These are phyloP conservation scores for Fusarium sp. DNA, from an alignment of 2,329 filamentous ascomycete species.

Conservation along the genomic window DNA sequence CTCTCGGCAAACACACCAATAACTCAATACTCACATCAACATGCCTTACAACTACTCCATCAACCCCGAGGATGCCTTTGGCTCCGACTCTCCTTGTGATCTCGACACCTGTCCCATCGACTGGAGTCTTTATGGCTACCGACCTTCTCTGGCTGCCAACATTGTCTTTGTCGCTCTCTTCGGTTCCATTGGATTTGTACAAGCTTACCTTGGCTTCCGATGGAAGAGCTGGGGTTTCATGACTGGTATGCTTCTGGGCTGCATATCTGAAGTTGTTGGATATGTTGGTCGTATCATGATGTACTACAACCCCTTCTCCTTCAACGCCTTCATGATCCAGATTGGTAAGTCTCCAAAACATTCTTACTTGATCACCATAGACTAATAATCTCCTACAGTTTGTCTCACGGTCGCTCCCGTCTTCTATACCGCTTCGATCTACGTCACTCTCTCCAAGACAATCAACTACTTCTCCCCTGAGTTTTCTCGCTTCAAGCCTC, in stretches of 20 bases:
- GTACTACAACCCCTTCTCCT: constrained; percentile 70
- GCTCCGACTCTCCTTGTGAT: constrained; percentile 62
- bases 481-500: constrained; percentile 61
- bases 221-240: constrained; percentile 66
- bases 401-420: constrained; percentile 68
- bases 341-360: constrained; percentile 61
- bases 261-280: constrained; percentile 71
- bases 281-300: constrained; percentile 73
- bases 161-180: constrained; percentile 67
- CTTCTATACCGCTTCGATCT: constrained; percentile 74
- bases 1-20: neutral
- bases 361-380: neutral
- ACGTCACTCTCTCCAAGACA: constrained; percentile 69
- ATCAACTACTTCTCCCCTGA: constrained; percentile 59
- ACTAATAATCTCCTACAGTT: constrained; percentile 51
- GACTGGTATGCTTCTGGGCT: constrained; percentile 69
- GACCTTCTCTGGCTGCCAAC: constrained; percentile 68
- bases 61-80: constrained; percentile 56
- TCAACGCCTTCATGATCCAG: constrained; percentile 75
- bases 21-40: constrained; percentile 13
- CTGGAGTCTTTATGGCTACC: constrained; percentile 68
- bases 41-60: constrained; percentile 46
- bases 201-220: constrained; percentile 61
- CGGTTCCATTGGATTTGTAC: constrained; percentile 56
- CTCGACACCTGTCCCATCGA: constrained; percentile 63